Percentiles rank a stretch among this genome's conserved stretches.
phyloP scores from a whole-genome alignment of 2,329 filamentous ascomycete species.

The Aspergillus thermomutatus region DNA sequence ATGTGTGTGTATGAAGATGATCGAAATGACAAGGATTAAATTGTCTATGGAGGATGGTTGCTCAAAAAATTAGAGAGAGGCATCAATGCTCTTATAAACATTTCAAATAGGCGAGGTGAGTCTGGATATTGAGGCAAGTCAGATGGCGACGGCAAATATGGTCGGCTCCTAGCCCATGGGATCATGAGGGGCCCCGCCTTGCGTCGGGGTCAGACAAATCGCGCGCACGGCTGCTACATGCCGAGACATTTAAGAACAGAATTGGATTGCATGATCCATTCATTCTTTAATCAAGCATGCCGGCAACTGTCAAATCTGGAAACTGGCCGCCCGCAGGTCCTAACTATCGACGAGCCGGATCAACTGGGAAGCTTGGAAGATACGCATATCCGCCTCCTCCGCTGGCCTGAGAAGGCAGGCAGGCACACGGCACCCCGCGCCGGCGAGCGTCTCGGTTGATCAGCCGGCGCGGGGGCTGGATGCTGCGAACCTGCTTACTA shows the following conservation, averaged over 20 bases:
- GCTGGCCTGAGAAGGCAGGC: neutral
- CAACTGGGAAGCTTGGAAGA: neutral
- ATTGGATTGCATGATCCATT: neutral
- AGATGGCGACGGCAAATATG: neutral
- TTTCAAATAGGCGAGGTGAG: neutral
- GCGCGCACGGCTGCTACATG: neutral
- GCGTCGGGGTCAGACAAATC: neutral
- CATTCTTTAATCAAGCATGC: neutral
- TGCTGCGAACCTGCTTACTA: neutral
- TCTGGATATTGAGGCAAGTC: neutral
- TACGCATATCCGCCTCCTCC: neutral
- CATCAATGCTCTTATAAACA: neutral
- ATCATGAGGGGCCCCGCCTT: neutral
- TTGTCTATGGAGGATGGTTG: neutral
- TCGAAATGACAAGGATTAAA: neutral
- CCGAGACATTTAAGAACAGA: neutral
- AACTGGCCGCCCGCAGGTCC: too few relatives aligned
- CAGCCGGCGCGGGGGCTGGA: neutral
- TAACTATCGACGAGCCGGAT: neutral
- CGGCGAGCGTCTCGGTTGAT: too few relatives aligned
- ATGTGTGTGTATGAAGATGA: slow-evolving; percentile 1
- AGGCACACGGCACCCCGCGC: neutral
- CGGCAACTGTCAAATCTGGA: neutral
- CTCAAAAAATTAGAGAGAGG: neutral
- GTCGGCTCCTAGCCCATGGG: neutral